Percentiles rank a stretch among this genome's conserved stretches.
Conservation (phyloP, 805 yeast species). For the Pichia scutulata region DNA sequence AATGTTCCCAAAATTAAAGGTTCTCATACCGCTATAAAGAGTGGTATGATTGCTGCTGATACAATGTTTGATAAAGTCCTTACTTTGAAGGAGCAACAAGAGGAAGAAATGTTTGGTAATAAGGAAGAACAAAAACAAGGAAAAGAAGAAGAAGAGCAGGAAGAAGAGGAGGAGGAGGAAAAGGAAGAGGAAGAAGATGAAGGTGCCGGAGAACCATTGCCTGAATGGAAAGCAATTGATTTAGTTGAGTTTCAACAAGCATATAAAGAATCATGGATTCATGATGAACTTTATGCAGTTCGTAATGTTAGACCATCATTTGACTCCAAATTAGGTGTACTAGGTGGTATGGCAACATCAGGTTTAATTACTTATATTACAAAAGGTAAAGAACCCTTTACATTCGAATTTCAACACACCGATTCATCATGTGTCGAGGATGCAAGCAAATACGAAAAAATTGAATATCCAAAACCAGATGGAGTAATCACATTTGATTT, state of each 20-base stretch:
- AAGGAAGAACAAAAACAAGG: conserved; percentile 21
- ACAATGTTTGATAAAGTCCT: conserved; percentile 48
- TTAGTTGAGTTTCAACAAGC: conserved; percentile 54
- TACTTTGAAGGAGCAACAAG: conserved; percentile 35
- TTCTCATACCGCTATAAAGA: conserved; percentile 93
- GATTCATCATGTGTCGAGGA: conserved; percentile 67
- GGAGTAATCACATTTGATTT: conserved; percentile 88
- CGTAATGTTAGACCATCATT: conserved; percentile 93
- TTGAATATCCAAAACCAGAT: conserved; percentile 93
- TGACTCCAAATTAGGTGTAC: conserved; percentile 61
- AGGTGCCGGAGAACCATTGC: conserved; percentile 26
- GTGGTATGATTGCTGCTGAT: conserved; percentile 95
- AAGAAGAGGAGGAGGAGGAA: conserved; percentile 35
- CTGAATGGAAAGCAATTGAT: conserved; percentile 38
- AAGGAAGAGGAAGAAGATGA: conserved; percentile 35
- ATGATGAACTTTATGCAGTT: conserved; percentile 72
- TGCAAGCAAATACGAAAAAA: conserved; percentile 61
- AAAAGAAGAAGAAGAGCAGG: conserved; percentile 27
- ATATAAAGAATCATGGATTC: conserved; percentile 75
- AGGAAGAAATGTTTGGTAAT: conserved; percentile 31
- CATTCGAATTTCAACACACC: conserved; percentile 56
- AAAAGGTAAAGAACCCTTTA: conserved; percentile 82
- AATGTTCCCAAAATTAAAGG: conserved; percentile 98
- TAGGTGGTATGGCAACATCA: conserved; percentile 78
- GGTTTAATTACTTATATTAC: conserved; percentile 77